phyloP scores from a whole-genome alignment of 352 stramenopile species.

The Pythium scleroteichum region DNA sequence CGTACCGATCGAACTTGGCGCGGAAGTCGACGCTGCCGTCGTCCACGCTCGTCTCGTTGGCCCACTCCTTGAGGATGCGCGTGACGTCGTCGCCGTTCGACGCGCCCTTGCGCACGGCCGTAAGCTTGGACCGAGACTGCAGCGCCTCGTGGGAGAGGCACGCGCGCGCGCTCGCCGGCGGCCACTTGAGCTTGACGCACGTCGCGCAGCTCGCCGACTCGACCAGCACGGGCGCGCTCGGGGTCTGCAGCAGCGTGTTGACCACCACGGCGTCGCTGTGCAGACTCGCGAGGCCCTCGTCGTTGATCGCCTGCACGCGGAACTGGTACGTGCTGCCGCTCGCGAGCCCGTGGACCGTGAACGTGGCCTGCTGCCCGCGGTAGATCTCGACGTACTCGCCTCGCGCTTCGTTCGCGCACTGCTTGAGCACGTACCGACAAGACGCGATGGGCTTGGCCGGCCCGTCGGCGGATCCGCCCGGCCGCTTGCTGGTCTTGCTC shows the following conservation, averaged over 20 bases:
- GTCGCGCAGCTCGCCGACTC: slow-evolving; percentile 27
- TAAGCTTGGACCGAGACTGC: slow-evolving; percentile 34
- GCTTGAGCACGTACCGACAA: slow-evolving; percentile 85
- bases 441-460: slow-evolving; percentile 8
- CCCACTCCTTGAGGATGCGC: slow-evolving; percentile 83
- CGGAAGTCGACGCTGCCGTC: slow-evolving; percentile 70
- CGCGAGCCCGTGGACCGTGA: slow-evolving; percentile 78
- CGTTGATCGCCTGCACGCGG: slow-evolving; percentile 82
- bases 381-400: slow-evolving; percentile 90
- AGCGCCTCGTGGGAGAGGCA: slow-evolving; percentile 56
- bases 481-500: slow-evolving; percentile 7
- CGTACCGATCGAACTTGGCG: slow-evolving; percentile 73
- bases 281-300: slow-evolving; percentile 64
- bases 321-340: slow-evolving; percentile 89
- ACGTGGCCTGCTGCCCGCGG: slow-evolving; percentile 57
- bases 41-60: slow-evolving; percentile 76
- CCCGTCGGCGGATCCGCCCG: neutral
- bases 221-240: slow-evolving; percentile 42
- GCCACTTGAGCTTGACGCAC: slow-evolving; percentile 59
- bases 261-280: slow-evolving; percentile 76
- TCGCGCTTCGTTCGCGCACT: slow-evolving; percentile 75
- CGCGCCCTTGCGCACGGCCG: slow-evolving; percentile 29
- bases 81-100: slow-evolving; percentile 62
- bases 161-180: slow-evolving; percentile 36
- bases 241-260: slow-evolving; percentile 84